These are phyloP conservation scores for Pharus latifolius DNA, from an alignment of 176 grass and related monocot species.

Conservation along the genomic window DNA sequence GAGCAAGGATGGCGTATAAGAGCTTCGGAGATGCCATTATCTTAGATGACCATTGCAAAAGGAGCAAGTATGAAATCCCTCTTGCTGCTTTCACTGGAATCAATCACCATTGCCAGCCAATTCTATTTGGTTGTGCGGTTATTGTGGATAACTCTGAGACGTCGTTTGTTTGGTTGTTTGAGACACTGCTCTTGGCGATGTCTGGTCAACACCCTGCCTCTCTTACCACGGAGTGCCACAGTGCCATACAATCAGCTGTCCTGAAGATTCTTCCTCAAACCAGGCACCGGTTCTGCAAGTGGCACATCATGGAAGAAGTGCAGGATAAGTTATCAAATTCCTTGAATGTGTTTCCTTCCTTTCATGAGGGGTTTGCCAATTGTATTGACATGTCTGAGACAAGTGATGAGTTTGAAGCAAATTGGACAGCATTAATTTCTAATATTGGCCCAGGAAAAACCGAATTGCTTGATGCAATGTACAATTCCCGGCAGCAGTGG, in stretches of 20 bases:
- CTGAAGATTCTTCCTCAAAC: constrained; percentile 24
- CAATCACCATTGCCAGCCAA: constrained; percentile 49
- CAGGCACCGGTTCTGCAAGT: constrained; percentile 28
- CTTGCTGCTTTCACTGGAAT: constrained; percentile 41
- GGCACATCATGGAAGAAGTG: constrained; percentile 34
- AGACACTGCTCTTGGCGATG: constrained; percentile 49
- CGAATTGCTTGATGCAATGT: constrained; percentile 36
- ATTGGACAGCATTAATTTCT: constrained; percentile 32
- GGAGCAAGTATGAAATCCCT: constrained; percentile 29
- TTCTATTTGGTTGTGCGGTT: constrained; percentile 45
- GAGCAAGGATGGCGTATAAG: constrained; percentile 29
- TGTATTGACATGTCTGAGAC: constrained; percentile 32
- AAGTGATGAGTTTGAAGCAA: constrained; percentile 39
- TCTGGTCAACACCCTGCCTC: constrained; percentile 35
- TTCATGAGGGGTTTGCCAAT: constrained; percentile 22
- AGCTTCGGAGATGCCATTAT: constrained; percentile 32
- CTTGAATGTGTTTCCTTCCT: constrained; percentile 23
- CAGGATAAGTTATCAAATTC: constrained; percentile 24
- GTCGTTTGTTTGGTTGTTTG: constrained; percentile 43
- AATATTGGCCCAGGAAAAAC: constrained; percentile 8
- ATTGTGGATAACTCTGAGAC: constrained; percentile 37
- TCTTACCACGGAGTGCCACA: constrained; percentile 31
- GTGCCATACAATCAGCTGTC: constrained; percentile 11
- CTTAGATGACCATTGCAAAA: constrained; percentile 41
- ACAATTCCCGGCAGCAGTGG: constrained; percentile 44